phyloP scores from a whole-genome alignment of 805 yeast species.

The Candida gorgasii region DNA sequence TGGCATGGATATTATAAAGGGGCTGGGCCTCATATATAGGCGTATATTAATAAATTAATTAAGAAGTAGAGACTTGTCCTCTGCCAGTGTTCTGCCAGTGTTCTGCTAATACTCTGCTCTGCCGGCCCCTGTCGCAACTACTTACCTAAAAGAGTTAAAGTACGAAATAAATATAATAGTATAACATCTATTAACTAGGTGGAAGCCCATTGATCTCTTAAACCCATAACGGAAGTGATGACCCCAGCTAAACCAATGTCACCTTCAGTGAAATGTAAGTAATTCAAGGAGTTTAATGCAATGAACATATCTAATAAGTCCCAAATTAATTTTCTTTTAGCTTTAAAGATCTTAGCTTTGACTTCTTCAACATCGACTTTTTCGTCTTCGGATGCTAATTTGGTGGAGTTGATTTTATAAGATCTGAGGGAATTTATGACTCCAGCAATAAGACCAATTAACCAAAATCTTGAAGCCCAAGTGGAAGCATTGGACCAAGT shows the following conservation, averaged over 20 bases:
- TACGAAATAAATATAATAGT: not conserved
- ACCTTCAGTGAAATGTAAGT: constrained; percentile 70
- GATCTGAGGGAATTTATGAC: constrained; percentile 58
- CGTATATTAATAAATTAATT: too few species aligned
- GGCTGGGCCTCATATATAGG: not conserved
- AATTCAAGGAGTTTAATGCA: constrained; percentile 67
- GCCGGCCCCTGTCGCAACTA: too few species aligned
- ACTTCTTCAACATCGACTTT: constrained; percentile 38
- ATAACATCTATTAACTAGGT: constrained; percentile 22
- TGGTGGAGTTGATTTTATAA: constrained; percentile 46
- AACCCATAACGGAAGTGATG: constrained; percentile 75
- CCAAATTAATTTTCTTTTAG: constrained; percentile 69
- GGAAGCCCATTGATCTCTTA: constrained; percentile 67
- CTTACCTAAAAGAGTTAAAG: not conserved
- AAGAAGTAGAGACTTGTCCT: too few species aligned
- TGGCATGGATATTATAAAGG: constrained; percentile 38
- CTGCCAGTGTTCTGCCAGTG: too few species aligned
- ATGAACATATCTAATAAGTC: constrained; percentile 74
- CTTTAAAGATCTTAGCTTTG: constrained; percentile 45
- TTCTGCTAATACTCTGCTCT: too few species aligned
- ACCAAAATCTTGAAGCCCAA: constrained; percentile 74
- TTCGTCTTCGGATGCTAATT: constrained; percentile 28
- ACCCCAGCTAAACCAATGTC: constrained; percentile 83
- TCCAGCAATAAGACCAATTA: constrained; percentile 65
- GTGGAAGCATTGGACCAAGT: constrained; percentile 53